Evolutionary conservation across 352 stramenopile species (phyloP).

Genomic region (Globisporangium parvum): DNA sequence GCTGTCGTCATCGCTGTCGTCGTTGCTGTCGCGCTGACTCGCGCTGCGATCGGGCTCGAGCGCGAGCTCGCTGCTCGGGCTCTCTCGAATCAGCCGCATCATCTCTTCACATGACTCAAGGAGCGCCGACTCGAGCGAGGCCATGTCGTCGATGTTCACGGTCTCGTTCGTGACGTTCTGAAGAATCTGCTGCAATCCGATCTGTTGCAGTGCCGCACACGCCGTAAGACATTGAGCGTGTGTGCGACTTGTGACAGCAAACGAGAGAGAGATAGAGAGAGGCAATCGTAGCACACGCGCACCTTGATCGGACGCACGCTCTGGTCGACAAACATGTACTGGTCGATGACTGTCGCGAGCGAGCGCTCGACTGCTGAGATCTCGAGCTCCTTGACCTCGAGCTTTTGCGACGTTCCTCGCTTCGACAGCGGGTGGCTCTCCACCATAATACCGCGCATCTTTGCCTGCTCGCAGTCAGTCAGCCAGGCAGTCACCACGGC

Average conservation of each 20-base stretch:
- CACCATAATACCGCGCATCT: constrained; percentile 35
- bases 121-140: constrained; percentile 47
- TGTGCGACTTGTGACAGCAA: neutral
- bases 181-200: constrained; percentile 74
- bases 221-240: neutral
- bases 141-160: constrained; percentile 64
- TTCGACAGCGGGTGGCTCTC: constrained; percentile 60
- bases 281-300: neutral
- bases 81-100: constrained; percentile 59
- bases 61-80: neutral
- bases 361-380: constrained; percentile 51
- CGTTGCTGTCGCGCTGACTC: constrained; percentile 8
- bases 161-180: constrained; percentile 69
- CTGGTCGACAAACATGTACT: constrained; percentile 83
- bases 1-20: constrained; percentile 1
- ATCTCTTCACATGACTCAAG: constrained; percentile 65
- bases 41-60: constrained; percentile 1
- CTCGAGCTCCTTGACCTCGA: constrained; percentile 69
- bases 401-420: constrained; percentile 49
- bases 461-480: constrained; percentile 18
- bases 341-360: constrained; percentile 64
- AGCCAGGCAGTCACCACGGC: neutral
- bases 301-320: constrained; percentile 75
- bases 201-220: constrained; percentile 21
- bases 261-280: no score